Evolutionary conservation across 257 asterid genomes (phyloP), one percentile per base, ranked within the genome.

Genomic region (Primulina tabacum): DNA sequence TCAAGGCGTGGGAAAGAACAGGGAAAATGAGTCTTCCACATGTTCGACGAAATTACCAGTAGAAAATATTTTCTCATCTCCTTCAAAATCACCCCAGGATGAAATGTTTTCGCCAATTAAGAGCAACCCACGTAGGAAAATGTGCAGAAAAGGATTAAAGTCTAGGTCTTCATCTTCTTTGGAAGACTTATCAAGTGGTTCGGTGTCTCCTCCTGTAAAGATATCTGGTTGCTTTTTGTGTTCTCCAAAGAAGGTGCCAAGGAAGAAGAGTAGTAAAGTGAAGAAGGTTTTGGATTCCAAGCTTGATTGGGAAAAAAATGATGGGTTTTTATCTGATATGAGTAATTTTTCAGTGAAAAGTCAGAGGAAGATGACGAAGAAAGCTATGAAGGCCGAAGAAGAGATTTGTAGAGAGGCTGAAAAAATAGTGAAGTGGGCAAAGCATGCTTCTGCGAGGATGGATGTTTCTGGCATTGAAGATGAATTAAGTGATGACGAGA

Each of bases 401-500:
- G 83, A 72, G 85, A 79, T 92, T 8, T 84, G 82, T 50, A 85
- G 84, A 72, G 97, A 92, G 73, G 97, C 95, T 67, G 95, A 92
- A 69, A 90, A 88, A 64, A 90, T 90, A 80, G 95, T 88, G 65
- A 85, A 83, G 78, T 87, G 96, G 96, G 96, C 97, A 74, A 88
- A 88, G 59, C 96, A 92, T 33, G 96, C 86, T 65, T 92, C 96
- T 76, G 86, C 92, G 21, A 79, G 98, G 74, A 80, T 90, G 84
- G 90, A 85, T 64, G 40, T 81, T 78, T 73, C 85, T 17, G 80
- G 85, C 55, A 67, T 86, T 65, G 88, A 82, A 67, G 88, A 83
- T 79, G 93, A 77, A 70, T 64, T 80, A 24, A 83, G 81, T 77
- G 90, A 80, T 72, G 71, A 71, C 26, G 90, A 83, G 35, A 73